Conservation (phyloP, 2,329 filamentous ascomycete genomes). For the Fusarium torulosum region DNA sequence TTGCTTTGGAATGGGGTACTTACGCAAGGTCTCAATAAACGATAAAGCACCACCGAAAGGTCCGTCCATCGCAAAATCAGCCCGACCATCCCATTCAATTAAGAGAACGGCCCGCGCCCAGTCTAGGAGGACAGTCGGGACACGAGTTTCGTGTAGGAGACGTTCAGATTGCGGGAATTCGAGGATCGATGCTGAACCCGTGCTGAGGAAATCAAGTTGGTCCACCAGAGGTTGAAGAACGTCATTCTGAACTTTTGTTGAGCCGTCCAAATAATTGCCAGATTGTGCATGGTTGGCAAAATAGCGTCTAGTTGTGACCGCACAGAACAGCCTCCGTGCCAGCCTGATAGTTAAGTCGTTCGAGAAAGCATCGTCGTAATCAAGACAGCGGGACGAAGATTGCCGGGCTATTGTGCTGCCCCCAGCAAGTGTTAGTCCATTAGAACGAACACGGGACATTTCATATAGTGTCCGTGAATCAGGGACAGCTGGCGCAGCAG, state of each 20-base stretch:
- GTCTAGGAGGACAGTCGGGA: conserved; percentile 71
- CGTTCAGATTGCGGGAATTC: conserved; percentile 65
- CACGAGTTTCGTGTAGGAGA: conserved; percentile 67
- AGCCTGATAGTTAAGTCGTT: conserved; percentile 71
- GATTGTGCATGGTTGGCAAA: conserved; percentile 61
- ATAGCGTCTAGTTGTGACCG: conserved; percentile 65
- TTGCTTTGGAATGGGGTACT: conserved; percentile 51
- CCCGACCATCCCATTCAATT: conserved; percentile 82
- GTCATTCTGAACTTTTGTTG: conserved; percentile 40
- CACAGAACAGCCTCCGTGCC: conserved; percentile 69
- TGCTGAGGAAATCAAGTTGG: conserved; percentile 66
- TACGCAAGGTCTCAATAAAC: conserved; percentile 79
- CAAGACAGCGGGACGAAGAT: conserved; percentile 64
- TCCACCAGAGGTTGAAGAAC: conserved; percentile 63
- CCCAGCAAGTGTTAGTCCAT: conserved; percentile 63
- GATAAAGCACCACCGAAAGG: conserved; percentile 82
- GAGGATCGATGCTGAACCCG: conserved; percentile 59
- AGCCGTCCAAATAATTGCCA: conserved; percentile 53
- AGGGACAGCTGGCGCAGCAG: conserved; percentile 65
- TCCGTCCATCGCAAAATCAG: conserved; percentile 76
- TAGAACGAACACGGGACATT: conserved; percentile 70
- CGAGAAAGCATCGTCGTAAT: conserved; percentile 73
- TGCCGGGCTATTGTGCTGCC: conserved; percentile 62
- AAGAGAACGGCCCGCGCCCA: conserved; percentile 82
- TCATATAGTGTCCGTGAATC: conserved; percentile 65